phyloP scores from a whole-genome alignment of 179 eudicot genomes.

The Nepenthes alata region DNA sequence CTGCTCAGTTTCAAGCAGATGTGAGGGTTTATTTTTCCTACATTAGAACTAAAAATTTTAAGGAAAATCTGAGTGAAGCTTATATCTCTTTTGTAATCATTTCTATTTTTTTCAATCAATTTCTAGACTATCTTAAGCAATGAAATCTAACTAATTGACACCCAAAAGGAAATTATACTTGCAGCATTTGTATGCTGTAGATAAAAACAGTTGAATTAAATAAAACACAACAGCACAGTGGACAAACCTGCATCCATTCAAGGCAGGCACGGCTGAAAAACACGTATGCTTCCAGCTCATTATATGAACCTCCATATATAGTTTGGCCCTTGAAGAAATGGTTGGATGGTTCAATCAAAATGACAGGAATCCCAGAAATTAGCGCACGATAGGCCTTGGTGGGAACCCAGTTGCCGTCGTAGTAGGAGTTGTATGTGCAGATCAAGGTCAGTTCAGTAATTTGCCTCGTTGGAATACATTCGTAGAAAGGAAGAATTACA shows the following conservation, averaged over 20 bases:
- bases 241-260: conserved; percentile 82
- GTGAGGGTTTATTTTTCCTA: no score
- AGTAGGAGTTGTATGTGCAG: conserved; percentile 44
- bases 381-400: conserved; percentile 61
- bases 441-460: conserved; percentile 42
- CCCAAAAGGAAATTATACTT: background rate
- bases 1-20: no score
- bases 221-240: background rate
- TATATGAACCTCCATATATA: conserved; percentile 77
- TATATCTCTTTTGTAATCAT: no score
- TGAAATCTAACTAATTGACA: background rate
- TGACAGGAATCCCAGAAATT: conserved; percentile 59
- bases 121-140: background rate
- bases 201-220: conserved; percentile 3
- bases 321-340: conserved; percentile 57
- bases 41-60: no score
- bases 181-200: background rate
- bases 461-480: conserved; percentile 59
- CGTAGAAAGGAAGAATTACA: conserved; percentile 78
- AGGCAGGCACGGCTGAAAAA: conserved; percentile 89
- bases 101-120: no score
- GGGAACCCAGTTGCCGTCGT: conserved; percentile 63
- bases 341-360: conserved; percentile 60
- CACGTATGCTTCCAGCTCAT: conserved; percentile 77
- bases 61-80: no score